These are phyloP conservation scores for Rhipidocladum racemiflorum DNA, from an alignment of 176 grass and related monocot species.

Conservation along the genomic window DNA sequence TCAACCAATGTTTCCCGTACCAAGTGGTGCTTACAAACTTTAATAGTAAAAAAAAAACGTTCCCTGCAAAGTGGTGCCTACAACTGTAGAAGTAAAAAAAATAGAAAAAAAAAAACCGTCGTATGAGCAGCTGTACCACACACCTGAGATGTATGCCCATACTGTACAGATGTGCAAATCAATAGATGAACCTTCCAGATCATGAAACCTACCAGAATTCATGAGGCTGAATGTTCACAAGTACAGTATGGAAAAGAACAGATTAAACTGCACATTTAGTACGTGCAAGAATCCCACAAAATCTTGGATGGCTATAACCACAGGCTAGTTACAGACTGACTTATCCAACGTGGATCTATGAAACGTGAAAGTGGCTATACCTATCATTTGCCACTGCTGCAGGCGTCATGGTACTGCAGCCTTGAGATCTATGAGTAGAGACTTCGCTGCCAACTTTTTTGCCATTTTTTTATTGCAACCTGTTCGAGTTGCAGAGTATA, in stretches of 20 bases:
- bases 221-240: background rate
- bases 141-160: background rate
- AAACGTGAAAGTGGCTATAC: background rate
- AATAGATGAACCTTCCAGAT: background rate
- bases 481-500: slow-evolving; percentile 27
- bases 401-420: background rate
- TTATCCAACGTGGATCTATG: background rate
- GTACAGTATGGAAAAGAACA: background rate
- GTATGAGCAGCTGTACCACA: background rate
- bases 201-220: background rate
- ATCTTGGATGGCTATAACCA: background rate
- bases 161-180: background rate
- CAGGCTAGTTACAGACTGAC: background rate
- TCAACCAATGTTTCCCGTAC: background rate
- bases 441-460: slow-evolving; percentile 49
- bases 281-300: background rate
- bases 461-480: slow-evolving; percentile 35
- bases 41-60: background rate
- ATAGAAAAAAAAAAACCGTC: background rate
- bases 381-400: background rate
- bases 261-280: background rate
- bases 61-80: background rate
- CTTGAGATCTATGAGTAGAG: slow-evolving; percentile 45
- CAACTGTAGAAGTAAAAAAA: background rate
- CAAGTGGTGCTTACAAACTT: background rate